These are phyloP conservation scores for Podaxis pistillaris DNA, from an alignment of 768 basidiomycete genomes.

Conservation along the genomic window DNA sequence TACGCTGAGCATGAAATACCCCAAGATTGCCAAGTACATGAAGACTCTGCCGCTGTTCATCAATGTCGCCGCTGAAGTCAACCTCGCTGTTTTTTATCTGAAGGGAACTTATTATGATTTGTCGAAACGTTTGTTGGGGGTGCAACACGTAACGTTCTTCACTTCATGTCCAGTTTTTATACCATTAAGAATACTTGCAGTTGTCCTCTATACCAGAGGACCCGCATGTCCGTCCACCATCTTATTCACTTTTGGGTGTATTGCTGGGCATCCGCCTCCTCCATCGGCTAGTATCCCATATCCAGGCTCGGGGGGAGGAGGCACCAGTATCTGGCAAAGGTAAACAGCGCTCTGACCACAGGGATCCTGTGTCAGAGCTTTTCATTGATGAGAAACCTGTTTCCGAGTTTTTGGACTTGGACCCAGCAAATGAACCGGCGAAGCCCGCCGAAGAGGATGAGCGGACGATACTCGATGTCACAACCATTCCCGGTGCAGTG, in stretches of 20 bases:
- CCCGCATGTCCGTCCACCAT: constrained; percentile 73
- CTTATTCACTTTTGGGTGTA: constrained; percentile 83
- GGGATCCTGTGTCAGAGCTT: constrained; percentile 29
- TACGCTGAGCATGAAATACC: constrained; percentile 34
- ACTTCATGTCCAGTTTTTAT: neutral
- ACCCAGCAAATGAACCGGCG: constrained; percentile 51
- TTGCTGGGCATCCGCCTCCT: constrained; percentile 64
- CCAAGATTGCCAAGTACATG: constrained; percentile 31
- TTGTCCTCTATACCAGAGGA: constrained; percentile 71
- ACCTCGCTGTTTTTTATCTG: constrained; percentile 80
- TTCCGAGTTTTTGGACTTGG: constrained; percentile 51
- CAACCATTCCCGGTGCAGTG: constrained; percentile 46
- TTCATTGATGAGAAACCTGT: constrained; percentile 63
- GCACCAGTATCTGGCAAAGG: constrained; percentile 22
- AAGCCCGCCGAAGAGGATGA: constrained; percentile 70
- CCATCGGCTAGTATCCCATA: constrained; percentile 53
- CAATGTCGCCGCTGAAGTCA: constrained; percentile 64
- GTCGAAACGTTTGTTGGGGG: constrained; percentile 61
- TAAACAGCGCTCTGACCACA: constrained; percentile 21
- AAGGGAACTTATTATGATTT: constrained; percentile 78
- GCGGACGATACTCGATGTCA: constrained; percentile 62
- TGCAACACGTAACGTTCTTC: constrained; percentile 55
- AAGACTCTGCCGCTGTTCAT: constrained; percentile 46
- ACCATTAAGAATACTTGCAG: constrained; percentile 34
- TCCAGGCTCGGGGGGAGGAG: constrained; percentile 31